Evolutionary conservation across 495 filamentous ascomycete genomes (phyloP).

Genomic region (Talaromyces borbonicus): DNA sequence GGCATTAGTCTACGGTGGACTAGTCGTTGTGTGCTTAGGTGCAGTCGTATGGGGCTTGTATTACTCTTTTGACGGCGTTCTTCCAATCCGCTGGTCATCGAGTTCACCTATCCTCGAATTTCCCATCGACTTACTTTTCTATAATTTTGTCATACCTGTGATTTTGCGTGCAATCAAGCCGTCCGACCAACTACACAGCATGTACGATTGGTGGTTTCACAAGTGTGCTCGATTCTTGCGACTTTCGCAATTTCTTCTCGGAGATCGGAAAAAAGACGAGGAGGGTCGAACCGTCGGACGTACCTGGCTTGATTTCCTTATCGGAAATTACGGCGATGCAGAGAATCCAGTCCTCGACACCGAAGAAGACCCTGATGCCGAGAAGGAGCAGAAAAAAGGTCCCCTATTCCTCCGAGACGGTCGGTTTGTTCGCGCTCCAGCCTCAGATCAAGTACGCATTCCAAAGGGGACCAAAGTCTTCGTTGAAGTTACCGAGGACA

Average conservation of each 20-base stretch:
- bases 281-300: conserved; percentile 55
- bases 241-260: conserved; percentile 87
- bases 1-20: conserved; percentile 85
- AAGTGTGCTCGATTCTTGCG: conserved; percentile 71
- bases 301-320: conserved; percentile 43
- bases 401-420: conserved; percentile 60
- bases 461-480: conserved; percentile 77
- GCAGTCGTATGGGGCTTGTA: conserved; percentile 91
- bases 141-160: conserved; percentile 88
- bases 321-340: conserved; percentile 37
- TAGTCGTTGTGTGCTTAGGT: conserved; percentile 88
- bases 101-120: conserved; percentile 89
- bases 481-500: conserved; percentile 64
- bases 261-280: conserved; percentile 68
- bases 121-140: conserved; percentile 87
- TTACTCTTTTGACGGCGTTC: conserved; percentile 51
- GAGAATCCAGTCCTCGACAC: conserved; percentile 37
- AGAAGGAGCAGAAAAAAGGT: conserved; percentile 26
- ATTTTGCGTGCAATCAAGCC: conserved; percentile 75
- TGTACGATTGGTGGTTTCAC: conserved; percentile 96
- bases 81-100: conserved; percentile 88
- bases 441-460: conserved; percentile 87
- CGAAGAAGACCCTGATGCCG: conserved; percentile 21
- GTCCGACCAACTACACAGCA: conserved; percentile 65
- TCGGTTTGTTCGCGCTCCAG: conserved; percentile 80